Evolutionary conservation across 1,284 basidiomycete species (phyloP), one percentile per base, ranked within the genome.

Genomic region (Melanopsichium pennsylvanicum): DNA sequence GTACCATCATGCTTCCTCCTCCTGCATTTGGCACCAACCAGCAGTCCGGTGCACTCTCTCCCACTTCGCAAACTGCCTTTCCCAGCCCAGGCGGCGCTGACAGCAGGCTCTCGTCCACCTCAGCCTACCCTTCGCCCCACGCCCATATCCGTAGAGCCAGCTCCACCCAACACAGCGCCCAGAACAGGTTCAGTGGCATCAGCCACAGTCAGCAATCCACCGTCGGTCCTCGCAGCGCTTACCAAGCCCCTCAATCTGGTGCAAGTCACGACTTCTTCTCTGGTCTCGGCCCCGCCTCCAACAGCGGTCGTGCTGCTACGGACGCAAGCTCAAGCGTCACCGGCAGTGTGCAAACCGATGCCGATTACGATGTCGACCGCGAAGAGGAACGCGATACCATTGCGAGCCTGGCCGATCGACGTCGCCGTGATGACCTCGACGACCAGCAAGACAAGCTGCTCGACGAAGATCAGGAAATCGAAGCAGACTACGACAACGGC

Each of bases 381-480:
- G 61, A 66, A 15, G 72, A 75, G 54, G 72, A 71, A 7, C 57
- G 73, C 35, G 75, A 71, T 41, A 71, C 67, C 18, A 51, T 74
- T 33, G 73, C 64, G 16, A 72, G 71, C 39, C 54, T 71, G 12
- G 68, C 61, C 8, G 51, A 50, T 41, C 50, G 61, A 46, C 59
- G 59, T 34, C 50, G 60, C 25, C 56, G 57, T 26, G 56, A 66
- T 22, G 42, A 47, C 5, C 10, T 39, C 8, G 64, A 54, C 6
- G 60, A 43, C n/a, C 50, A 39, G 11, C 50, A 52, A 1, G 58
- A 44, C 2, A 59, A 52, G 25, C 41, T 9, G 37, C 41, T 21
- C 39, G 27, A 16, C 27, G 64, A 52, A 13, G 57, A 70, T 2
- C 44, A 42, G 3, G 51, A 59, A 2, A 43, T 44, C 15, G 58